These are phyloP conservation scores for Leccinum boreale DNA, from an alignment of 768 basidiomycete genomes.

Conservation along the genomic window DNA sequence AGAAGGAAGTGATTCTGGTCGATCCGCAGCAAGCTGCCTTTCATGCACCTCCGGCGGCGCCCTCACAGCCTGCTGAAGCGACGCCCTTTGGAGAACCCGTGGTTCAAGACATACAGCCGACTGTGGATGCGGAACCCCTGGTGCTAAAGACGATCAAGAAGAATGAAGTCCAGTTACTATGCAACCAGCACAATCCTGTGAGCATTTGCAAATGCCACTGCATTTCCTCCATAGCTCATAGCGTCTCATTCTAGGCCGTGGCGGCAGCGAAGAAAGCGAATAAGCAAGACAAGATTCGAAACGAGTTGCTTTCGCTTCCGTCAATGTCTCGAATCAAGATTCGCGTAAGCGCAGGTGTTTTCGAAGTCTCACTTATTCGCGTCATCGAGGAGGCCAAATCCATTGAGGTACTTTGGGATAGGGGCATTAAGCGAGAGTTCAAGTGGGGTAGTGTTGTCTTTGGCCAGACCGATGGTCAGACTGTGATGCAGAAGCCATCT, in stretches of 20 bases:
- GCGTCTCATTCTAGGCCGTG: conserved; percentile 48
- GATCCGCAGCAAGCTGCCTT: conserved; percentile 33
- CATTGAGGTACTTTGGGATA: conserved; percentile 82
- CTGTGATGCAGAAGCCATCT: conserved; percentile 67
- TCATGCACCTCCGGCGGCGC: conserved; percentile 1
- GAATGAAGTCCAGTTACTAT: conserved; percentile 70
- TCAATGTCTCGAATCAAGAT: conserved; percentile 79
- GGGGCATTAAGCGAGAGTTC: conserved; percentile 68
- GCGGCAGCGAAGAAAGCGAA: conserved; percentile 71
- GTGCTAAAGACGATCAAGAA: conserved; percentile 73
- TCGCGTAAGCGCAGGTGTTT: conserved; percentile 78
- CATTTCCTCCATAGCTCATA: not conserved
- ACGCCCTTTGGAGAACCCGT: not conserved
- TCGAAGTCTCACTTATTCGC: conserved; percentile 76
- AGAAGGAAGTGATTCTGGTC: conserved; percentile 76
- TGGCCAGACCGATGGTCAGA: conserved; percentile 64
- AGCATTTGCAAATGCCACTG: conserved; percentile 28
- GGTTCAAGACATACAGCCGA: conserved; percentile 1
- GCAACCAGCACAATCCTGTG: conserved; percentile 89
- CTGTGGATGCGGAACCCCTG: conserved; percentile 13
- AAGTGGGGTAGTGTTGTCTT: conserved; percentile 82
- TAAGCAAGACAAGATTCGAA: conserved; percentile 70
- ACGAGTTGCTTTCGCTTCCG: conserved; percentile 67
- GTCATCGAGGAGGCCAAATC: conserved; percentile 67
- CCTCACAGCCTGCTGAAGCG: not conserved